Evolutionary conservation across 768 basidiomycete genomes (phyloP), one percentile per base, ranked within the genome.

Genomic region (Collybiopsis luxurians): DNA sequence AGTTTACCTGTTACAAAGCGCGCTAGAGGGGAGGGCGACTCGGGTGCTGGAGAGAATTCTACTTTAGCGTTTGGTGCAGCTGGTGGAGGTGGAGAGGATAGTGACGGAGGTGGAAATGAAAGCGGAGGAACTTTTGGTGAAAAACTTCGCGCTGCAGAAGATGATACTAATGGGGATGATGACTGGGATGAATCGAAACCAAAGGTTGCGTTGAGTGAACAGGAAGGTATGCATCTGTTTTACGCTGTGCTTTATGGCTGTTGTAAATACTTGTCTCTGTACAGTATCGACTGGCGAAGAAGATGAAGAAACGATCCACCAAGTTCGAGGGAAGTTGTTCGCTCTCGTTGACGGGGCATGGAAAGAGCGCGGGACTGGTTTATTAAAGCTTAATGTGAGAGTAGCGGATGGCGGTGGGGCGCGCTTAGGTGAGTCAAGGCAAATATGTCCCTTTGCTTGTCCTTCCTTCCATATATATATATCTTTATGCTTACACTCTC

Each of bases 251-350:
- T 56, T 21, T 12, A 45, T 21, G 19, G 21, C 24, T 15, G 19
- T 26, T 46, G 21, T 30, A 46, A 21, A 23, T 52, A 6, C 6
- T 34, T 26, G 1, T 21, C 17, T 15, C 30, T 12, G 42, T 61
- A 17, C 60, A 90, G 89, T 88, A 36, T 69, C 78, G 44, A 92
- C 90, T 2, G 90, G 90, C 9, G 90, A 92, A 69, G 90, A 92
- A 67, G 88, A 90, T 21, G 90, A 92, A 63, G 81, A 87, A 55
- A 90, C 87, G 5, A 70, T 90, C 47, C 82, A 84, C 68, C 87
- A 89, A 71, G 85, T 87, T 17, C 82, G 90, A 55, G 89, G 87
- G 48, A 92, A 92, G 71, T 70, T 92, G 21, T 92, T 82, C 66
- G 67, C 79, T 24, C 75, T 92, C 44, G 75, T 79, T 62, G 72